phyloP scores from a whole-genome alignment of 768 basidiomycete genomes.

The Rubroboletus satanas region DNA sequence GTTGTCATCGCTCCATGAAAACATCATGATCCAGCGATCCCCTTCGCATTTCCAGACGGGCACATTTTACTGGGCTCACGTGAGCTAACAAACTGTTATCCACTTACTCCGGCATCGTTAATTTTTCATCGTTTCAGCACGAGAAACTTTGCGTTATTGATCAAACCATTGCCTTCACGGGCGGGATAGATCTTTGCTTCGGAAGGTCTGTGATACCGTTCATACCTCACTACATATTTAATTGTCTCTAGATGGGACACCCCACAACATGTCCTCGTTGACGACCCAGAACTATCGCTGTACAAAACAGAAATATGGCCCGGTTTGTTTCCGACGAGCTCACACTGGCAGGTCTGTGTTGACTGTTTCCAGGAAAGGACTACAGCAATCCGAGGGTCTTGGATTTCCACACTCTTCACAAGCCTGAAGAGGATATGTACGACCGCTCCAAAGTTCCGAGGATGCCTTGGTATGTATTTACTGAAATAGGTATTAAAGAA shows the following conservation, averaged over 20 bases:
- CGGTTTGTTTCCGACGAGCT: slow-evolving; percentile 40
- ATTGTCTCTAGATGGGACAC: slow-evolving; percentile 79
- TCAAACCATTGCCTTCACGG: slow-evolving; percentile 97
- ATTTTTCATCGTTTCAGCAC: slow-evolving; percentile 50
- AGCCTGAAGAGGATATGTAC: slow-evolving; percentile 94
- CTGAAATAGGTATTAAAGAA: not conserved
- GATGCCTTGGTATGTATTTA: slow-evolving; percentile 82
- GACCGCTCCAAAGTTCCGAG: slow-evolving; percentile 84
- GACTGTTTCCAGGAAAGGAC: slow-evolving; percentile 70
- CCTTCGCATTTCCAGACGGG: slow-evolving; percentile 97
- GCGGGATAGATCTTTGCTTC: slow-evolving; percentile 92
- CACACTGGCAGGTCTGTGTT: not conserved
- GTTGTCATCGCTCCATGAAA: slow-evolving; percentile 74
- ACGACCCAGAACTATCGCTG: slow-evolving; percentile 66
- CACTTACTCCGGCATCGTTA: not conserved
- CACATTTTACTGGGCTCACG: slow-evolving; percentile 98
- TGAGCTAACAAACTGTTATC: slow-evolving; percentile 35
- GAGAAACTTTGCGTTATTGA: slow-evolving; percentile 98
- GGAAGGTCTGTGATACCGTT: slow-evolving; percentile 50
- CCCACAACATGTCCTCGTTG: slow-evolving; percentile 84
- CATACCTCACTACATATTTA: not conserved
- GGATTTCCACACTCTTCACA: slow-evolving; percentile 83
- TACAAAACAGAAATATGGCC: slow-evolving; percentile 81
- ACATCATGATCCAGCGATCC: slow-evolving; percentile 94
- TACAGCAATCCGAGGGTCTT: slow-evolving; percentile 86